Percentiles rank a stretch among this genome's conserved stretches.
Evolutionary conservation across 495 filamentous ascomycete genomes (phyloP).

Genomic region (Lophiostoma macrostomum): DNA sequence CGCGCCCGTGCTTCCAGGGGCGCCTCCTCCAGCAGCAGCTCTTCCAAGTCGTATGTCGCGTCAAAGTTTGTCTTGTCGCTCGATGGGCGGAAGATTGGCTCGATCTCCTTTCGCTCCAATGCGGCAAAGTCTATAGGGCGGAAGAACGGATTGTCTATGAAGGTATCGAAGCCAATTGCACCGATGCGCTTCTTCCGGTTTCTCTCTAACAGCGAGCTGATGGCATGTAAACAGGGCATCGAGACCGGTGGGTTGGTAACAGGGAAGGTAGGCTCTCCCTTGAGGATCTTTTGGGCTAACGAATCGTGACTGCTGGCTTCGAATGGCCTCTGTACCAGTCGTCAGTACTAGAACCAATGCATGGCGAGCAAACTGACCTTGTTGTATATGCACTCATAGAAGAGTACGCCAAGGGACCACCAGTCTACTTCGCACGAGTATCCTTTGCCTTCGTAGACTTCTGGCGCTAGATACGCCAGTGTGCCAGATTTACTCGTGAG

Average conservation of each 20-base stretch:
- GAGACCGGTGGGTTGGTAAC: constrained; percentile 87
- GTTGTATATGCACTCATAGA: constrained; percentile 99
- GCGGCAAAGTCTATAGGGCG: constrained; percentile 77
- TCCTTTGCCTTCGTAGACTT: constrained; percentile 85
- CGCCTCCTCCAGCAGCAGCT: constrained; percentile 89
- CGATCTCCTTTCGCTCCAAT: constrained; percentile 82
- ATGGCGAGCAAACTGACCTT: constrained; percentile 59
- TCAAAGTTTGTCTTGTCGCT: constrained; percentile 99
- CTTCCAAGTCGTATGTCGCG: constrained; percentile 95
- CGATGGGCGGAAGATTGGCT: constrained; percentile 87
- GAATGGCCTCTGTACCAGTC: constrained; percentile 71
- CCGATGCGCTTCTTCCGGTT: constrained; percentile 80
- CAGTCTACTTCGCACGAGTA: constrained; percentile 90
- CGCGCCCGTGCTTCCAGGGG: constrained; percentile 89
- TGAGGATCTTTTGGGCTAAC: constrained; percentile 76
- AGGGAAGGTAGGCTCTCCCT: constrained; percentile 78
- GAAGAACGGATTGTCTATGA: constrained; percentile 87
- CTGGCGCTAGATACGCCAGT: constrained; percentile 90
- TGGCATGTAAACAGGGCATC: constrained; percentile 78
- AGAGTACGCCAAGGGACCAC: constrained; percentile 96
- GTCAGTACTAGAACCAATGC: neutral
- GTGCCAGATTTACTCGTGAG: constrained; percentile 96
- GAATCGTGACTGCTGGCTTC: constrained; percentile 79
- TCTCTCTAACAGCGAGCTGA: constrained; percentile 74
- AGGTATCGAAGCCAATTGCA: constrained; percentile 70